Conservation (phyloP, 2,329 filamentous ascomycete genomes). For the Blumeriella jaapii region DNA sequence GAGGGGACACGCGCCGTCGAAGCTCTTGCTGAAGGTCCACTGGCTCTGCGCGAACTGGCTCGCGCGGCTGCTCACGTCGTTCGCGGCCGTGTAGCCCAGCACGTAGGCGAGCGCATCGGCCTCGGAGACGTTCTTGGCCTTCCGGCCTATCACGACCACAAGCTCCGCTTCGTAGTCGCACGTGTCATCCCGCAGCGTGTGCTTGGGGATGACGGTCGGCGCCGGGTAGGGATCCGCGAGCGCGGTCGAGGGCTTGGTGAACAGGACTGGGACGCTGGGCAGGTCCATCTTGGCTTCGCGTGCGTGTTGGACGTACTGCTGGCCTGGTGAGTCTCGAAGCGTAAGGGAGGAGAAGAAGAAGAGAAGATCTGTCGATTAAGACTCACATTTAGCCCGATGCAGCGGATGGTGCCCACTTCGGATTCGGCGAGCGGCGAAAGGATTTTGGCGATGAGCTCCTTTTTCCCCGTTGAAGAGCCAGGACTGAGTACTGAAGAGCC, state of each 20-base stretch:
- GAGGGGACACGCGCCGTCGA: slow-evolving; percentile 37
- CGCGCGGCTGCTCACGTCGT: slow-evolving; percentile 42
- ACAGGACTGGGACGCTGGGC: slow-evolving; percentile 32
- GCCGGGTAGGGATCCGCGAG: slow-evolving; percentile 25
- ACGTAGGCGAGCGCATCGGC: slow-evolving; percentile 38
- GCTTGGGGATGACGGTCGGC: slow-evolving; percentile 34
- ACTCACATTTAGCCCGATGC: slow-evolving; percentile 39
- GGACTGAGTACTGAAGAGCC: slow-evolving; percentile 45
- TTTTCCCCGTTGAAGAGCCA: slow-evolving; percentile 38
- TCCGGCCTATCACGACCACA: slow-evolving; percentile 36
- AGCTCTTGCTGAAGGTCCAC: slow-evolving; percentile 40
- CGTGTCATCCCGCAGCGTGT: slow-evolving; percentile 32
- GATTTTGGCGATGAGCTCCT: slow-evolving; percentile 32
- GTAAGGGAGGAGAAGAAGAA: neutral
- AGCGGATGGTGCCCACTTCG: slow-evolving; percentile 37
- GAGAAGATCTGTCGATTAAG: neutral
- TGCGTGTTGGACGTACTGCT: slow-evolving; percentile 36
- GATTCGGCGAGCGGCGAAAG: slow-evolving; percentile 33
- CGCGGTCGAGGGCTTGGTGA: slow-evolving; percentile 22
- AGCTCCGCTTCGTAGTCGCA: slow-evolving; percentile 41
- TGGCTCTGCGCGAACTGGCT: slow-evolving; percentile 38
- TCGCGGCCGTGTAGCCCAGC: slow-evolving; percentile 44
- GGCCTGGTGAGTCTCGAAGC: neutral
- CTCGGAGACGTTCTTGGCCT: slow-evolving; percentile 36
- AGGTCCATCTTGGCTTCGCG: slow-evolving; percentile 33